Base-by-base conservation (phyloP, 2,329 filamentous ascomycete genomes). In the Aspergillus alliaceus region DNA sequence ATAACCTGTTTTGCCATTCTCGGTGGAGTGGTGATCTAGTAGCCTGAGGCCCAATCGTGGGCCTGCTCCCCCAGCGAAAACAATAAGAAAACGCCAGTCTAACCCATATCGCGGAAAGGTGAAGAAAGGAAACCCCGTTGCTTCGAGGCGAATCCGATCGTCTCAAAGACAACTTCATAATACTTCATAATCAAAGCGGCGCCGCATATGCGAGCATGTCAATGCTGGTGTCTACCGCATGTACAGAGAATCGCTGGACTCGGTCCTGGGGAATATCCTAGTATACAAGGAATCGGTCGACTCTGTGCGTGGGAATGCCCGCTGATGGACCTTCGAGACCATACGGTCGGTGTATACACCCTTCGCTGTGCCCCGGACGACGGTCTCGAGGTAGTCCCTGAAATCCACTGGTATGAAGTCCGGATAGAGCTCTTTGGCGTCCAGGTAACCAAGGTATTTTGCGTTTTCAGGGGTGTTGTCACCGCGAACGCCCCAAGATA, bases 391-490 rank as follows among this genome's bases (percentile, higher is more conserved):
- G 56, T 75, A 80, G 6, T 72, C 70, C 56, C 69, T 67, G 61
- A 79, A 77, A 18, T 69, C 68, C 31, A 64, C 75, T 1, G 72
- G 72, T 52, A 75, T 59, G 53, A 84, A 72, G 20, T 83, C 81
- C 3, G 82, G 83, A 62, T 84, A 86, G 24, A 86, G 69, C 18
- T 85, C 79, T 61, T 78, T 79, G 31, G 72, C 76, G 53, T 77
- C 72, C 18, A 85, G 57, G 65, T 85, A 85, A 2, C 82, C 82
- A 5, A 86, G 71, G 59, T 84, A 85, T 50, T 75, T 72, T 11
- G 84, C 84, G 59, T 78, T 75, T 54, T 82, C 79, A 0, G 79
- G 80, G 9, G 73, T 79, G 66, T 84, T 84, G 60, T 87, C 83
- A 1, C 77, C 80, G 1, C 82, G 74, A 22, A 84, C 64, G 15